A percentile compares a stretch with the other conserved stretches of the same genome.
Conservation (phyloP, 495 filamentous ascomycete genomes). For the Lepidopterella palustris region DNA sequence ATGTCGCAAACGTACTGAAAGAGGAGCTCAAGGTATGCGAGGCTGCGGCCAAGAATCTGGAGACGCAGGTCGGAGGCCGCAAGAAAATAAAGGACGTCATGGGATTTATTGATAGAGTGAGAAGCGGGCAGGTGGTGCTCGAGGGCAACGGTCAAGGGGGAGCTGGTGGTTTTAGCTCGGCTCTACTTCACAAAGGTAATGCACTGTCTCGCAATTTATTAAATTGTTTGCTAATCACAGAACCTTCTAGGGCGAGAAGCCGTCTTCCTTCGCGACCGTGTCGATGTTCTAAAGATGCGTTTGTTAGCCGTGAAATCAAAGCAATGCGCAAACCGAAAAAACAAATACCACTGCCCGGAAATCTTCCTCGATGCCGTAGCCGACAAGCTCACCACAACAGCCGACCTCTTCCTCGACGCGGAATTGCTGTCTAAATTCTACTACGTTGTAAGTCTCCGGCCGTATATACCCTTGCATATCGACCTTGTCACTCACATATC, state of each 20-base stretch:
- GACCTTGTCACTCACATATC: neutral
- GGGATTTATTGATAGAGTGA: slow-evolving; percentile 78
- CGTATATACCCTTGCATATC: neutral
- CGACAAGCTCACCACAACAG: slow-evolving; percentile 87
- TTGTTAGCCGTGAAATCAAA: slow-evolving; percentile 77
- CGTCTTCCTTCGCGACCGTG: slow-evolving; percentile 84
- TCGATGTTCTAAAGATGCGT: slow-evolving; percentile 84
- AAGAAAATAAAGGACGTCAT: slow-evolving; percentile 87
- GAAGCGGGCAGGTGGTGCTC: slow-evolving; percentile 74
- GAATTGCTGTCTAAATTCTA: slow-evolving; percentile 96
- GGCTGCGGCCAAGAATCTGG: slow-evolving; percentile 64
- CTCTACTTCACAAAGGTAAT: slow-evolving; percentile 72
- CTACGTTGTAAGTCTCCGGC: slow-evolving; percentile 53
- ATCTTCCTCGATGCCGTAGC: slow-evolving; percentile 95
- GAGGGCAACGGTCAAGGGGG: slow-evolving; percentile 78
- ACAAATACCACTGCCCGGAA: slow-evolving; percentile 96
- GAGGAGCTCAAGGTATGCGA: slow-evolving; percentile 80
- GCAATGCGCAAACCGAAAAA: slow-evolving; percentile 72
- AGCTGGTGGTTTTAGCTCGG: slow-evolving; percentile 85
- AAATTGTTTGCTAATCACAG: neutral
- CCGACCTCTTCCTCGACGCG: slow-evolving; percentile 95
- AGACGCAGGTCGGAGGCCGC: slow-evolving; percentile 66
- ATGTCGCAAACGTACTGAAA: slow-evolving; percentile 68
- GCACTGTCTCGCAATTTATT: neutral
- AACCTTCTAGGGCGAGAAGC: slow-evolving; percentile 68